These are phyloP conservation scores for Liriodendron chinense DNA, from an alignment of 164 flowering plant species.

Conservation along the genomic window DNA sequence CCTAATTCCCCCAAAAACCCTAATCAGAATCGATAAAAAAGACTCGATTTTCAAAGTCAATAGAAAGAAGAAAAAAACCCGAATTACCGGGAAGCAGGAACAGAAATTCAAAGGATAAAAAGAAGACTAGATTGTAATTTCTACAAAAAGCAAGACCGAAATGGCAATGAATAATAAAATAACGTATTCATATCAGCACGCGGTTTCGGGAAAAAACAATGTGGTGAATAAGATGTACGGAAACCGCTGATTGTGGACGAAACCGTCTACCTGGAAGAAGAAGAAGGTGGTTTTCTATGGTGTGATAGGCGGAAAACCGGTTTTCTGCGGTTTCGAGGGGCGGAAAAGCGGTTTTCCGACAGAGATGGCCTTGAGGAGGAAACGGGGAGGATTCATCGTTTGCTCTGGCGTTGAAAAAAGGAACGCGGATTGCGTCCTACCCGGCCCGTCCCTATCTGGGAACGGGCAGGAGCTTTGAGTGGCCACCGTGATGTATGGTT, in stretches of 20 bases:
- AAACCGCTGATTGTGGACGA: neutral
- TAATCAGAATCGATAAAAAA: neutral
- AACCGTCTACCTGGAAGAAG: constrained; percentile 3
- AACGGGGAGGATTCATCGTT: too few relatives aligned
- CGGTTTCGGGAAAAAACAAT: neutral
- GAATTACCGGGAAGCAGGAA: neutral
- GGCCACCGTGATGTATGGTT: too few relatives aligned
- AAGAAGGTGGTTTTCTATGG: neutral
- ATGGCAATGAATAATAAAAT: neutral
- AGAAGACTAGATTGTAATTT: neutral
- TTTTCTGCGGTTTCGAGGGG: too few relatives aligned
- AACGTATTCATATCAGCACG: neutral
- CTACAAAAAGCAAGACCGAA: neutral
- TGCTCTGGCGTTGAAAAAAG: too few relatives aligned
- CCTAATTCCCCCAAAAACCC: neutral
- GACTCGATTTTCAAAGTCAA: neutral
- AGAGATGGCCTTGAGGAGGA: too few relatives aligned
- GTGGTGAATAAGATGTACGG: neutral
- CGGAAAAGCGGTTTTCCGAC: too few relatives aligned
- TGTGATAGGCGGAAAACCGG: too few relatives aligned
- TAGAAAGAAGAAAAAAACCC: neutral
- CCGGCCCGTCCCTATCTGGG: too few relatives aligned
- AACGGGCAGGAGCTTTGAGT: too few relatives aligned
- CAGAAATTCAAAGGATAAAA: neutral
- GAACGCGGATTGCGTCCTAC: too few relatives aligned